Conservation (phyloP, 148 eudicot species). For the Gaultheria prostrata region DNA sequence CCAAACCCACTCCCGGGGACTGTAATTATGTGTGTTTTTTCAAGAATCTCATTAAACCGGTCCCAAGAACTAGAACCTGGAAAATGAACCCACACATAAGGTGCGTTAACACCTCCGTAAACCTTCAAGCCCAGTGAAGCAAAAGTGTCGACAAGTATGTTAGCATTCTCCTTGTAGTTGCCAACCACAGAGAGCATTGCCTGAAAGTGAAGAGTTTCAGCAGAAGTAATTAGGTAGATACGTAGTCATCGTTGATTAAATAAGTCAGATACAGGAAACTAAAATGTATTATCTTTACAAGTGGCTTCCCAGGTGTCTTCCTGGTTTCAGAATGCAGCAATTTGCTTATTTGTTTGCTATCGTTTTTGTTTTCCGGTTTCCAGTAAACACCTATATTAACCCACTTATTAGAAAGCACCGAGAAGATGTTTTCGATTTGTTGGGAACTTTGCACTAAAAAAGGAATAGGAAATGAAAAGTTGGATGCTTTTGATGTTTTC, state of each 20-base stretch:
- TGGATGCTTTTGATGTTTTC: not conserved
- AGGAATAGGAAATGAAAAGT: not conserved
- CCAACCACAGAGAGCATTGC: slow-evolving; percentile 41
- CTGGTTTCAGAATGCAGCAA: not conserved
- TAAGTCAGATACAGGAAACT: not conserved
- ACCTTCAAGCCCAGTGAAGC: slow-evolving; percentile 49
- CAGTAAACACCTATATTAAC: not conserved
- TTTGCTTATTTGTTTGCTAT: not conserved
- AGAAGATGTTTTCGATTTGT: not conserved
- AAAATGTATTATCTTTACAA: not conserved
- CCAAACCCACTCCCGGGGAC: slow-evolving; percentile 84
- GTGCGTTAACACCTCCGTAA: slow-evolving; percentile 75
- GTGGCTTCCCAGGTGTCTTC: not conserved
- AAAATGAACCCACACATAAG: slow-evolving; percentile 80
- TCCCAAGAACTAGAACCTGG: slow-evolving; percentile 87
- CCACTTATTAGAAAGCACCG: not conserved
- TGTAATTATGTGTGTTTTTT: slow-evolving; percentile 63
- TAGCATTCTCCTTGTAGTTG: slow-evolving; percentile 70
- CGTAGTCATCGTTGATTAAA: not conserved
- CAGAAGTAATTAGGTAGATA: not conserved
- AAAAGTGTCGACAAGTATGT: slow-evolving; percentile 51
- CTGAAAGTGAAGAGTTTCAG: slow-evolving; percentile 22
- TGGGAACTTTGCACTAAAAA: not conserved
- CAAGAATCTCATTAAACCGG: slow-evolving; percentile 60
- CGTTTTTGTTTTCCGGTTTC: not conserved